A percentile compares a stretch with the other conserved stretches of the same genome.
Evolutionary conservation across 306 rosid genomes (phyloP).

Genomic region (cucumber (Cucumis sativus)): DNA sequence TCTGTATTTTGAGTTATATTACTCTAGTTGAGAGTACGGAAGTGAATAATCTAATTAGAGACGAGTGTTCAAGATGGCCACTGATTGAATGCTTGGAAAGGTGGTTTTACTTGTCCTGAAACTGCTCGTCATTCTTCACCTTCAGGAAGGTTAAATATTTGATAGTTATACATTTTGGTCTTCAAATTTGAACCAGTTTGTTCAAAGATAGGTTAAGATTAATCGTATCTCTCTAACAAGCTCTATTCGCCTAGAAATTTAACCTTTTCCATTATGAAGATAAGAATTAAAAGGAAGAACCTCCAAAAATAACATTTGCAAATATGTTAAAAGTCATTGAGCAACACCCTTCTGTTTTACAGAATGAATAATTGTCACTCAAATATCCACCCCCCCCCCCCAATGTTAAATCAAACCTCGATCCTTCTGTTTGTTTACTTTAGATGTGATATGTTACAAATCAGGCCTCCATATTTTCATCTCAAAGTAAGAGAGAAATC

Average conservation of each 20-base stretch:
- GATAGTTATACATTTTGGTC: neutral
- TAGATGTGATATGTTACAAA: neutral
- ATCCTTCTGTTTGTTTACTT: neutral
- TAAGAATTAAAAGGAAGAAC: neutral
- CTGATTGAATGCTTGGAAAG: neutral
- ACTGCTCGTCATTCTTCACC: neutral
- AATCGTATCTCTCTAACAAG: neutral
- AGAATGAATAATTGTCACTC: neutral
- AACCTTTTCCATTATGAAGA: neutral
- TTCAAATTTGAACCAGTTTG: neutral
- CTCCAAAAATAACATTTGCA: neutral
- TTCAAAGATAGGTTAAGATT: neutral
- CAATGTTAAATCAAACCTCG: neutral
- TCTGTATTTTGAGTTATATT: neutral
- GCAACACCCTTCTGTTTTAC: constrained; percentile 1
- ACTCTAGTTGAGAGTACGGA: neutral
- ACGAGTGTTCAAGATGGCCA: neutral
- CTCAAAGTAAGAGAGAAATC: neutral
- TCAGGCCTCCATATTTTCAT: neutral
- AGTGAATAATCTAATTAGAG: neutral
- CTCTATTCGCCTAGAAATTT: neutral
- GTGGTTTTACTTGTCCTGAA: neutral
- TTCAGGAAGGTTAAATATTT: neutral
- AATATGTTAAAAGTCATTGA: neutral
- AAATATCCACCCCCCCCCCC: neutral